phyloP scores from a whole-genome alignment of 176 grass and related monocot species.

The Puccinellia tenuiflora region DNA sequence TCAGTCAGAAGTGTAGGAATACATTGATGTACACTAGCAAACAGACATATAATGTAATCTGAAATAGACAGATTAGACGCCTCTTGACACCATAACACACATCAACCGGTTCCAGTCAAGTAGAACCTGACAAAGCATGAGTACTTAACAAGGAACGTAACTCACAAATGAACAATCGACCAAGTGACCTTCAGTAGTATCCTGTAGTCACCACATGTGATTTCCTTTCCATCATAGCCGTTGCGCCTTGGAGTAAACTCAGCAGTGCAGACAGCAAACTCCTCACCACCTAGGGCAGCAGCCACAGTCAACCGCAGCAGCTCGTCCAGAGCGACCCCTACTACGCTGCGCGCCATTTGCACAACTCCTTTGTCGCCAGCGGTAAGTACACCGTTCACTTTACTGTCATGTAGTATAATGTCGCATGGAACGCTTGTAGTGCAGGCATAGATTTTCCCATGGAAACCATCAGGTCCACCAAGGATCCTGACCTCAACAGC shows the following conservation, averaged over 20 bases:
- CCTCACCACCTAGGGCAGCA: background rate
- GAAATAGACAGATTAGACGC: background rate
- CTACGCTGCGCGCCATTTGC: background rate
- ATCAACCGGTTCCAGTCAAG: background rate
- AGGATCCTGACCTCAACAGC: background rate
- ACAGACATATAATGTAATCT: too few species aligned
- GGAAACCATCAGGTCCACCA: background rate
- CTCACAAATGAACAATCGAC: background rate
- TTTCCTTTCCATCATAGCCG: background rate
- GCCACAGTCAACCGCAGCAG: background rate
- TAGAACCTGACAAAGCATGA: background rate
- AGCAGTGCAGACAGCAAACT: background rate
- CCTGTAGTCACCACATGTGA: background rate
- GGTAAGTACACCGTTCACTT: background rate
- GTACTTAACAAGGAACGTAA: background rate
- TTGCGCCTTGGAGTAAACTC: background rate
- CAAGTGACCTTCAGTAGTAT: background rate
- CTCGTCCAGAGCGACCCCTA: background rate
- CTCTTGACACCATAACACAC: background rate
- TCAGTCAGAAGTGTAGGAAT: background rate
- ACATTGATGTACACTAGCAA: background rate
- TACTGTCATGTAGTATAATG: background rate
- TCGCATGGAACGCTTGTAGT: background rate
- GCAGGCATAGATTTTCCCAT: background rate
- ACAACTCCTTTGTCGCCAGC: background rate